Conservation (phyloP, 192 early-diverging fungal species). For the Dispira parvispora region DNA sequence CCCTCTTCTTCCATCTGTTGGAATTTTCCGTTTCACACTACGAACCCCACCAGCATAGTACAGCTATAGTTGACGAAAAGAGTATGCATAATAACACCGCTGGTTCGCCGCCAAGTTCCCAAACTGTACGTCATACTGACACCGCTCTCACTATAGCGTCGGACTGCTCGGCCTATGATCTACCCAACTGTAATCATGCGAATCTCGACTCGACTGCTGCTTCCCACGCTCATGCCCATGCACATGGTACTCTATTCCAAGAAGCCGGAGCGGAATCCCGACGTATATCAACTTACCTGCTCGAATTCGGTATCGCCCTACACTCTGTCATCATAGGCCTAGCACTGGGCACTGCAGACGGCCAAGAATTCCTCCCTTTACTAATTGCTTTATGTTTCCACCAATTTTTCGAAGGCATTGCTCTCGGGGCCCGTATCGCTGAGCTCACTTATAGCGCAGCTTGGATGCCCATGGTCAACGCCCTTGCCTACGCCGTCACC, state of each 20-base stretch:
- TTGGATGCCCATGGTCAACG: slow-evolving; percentile 29
- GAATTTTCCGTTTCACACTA: slow-evolving; percentile 26
- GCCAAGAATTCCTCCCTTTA: slow-evolving; percentile 34
- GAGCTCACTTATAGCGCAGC: slow-evolving; percentile 16
- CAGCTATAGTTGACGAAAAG: slow-evolving; percentile 17
- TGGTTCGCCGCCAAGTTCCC: not conserved
- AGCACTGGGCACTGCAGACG: slow-evolving; percentile 37
- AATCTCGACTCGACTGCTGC: not conserved
- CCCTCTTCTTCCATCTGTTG: slow-evolving; percentile 44
- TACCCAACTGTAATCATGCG: not conserved
- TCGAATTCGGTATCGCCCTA: slow-evolving; percentile 58
- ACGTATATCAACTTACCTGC: slow-evolving; percentile 41
- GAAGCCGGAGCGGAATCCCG: slow-evolving; percentile 16
- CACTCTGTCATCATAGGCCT: slow-evolving; percentile 72
- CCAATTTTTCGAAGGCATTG: slow-evolving; percentile 67
- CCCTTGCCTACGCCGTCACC: slow-evolving; percentile 42
- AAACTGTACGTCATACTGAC: not conserved
- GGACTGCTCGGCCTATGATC: not conserved
- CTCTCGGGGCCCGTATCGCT: slow-evolving; percentile 51
- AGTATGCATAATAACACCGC: slow-evolving; percentile 1
- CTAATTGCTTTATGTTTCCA: slow-evolving; percentile 47
- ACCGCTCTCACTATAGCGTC: slow-evolving; percentile 2
- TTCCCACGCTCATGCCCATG: slow-evolving; percentile 12
- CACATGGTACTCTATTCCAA: slow-evolving; percentile 9
- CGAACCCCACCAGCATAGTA: too few species aligned